Conservation (phyloP, 192 early-diverging fungal species). For the Thoreauomyces humboldtii region DNA sequence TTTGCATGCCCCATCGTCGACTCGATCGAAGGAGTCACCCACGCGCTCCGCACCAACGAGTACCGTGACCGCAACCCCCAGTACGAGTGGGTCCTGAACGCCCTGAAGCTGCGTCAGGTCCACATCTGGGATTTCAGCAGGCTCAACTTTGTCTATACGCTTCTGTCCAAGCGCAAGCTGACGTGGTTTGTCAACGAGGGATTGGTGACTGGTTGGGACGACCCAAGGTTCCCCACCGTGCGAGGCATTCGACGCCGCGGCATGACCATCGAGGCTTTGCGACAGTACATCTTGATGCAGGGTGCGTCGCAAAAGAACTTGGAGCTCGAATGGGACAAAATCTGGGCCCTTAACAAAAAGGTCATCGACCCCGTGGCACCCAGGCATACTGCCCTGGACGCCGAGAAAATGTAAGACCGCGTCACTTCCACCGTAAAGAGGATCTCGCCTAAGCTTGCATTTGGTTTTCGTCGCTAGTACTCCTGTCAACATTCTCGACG, state of each 20-base stretch:
- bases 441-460: too few relatives aligned
- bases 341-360: constrained; percentile 97
- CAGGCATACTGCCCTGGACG: constrained; percentile 78
- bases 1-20: constrained; percentile 97
- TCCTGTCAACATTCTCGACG: constrained; percentile 64
- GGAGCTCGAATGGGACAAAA: constrained; percentile 97
- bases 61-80: constrained; percentile 97
- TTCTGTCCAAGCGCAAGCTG: constrained; percentile 97
- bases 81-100: constrained; percentile 93
- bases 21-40: constrained; percentile 93
- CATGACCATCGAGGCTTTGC: constrained; percentile 96
- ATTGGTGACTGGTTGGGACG: constrained; percentile 67
- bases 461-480: constrained; percentile 33
- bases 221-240: constrained; percentile 59
- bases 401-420: constrained; percentile 59
- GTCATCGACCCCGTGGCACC: constrained; percentile 94
- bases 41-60: constrained; percentile 95
- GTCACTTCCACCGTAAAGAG: too few relatives aligned
- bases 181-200: constrained; percentile 92
- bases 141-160: constrained; percentile 96
- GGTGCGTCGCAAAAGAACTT: constrained; percentile 94
- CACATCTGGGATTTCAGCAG: constrained; percentile 91
- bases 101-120: constrained; percentile 81
- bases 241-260: constrained; percentile 89
- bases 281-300: constrained; percentile 96